Conservation (phyloP, 1,284 basidiomycete genomes). For the Papiliotrema terrestris region DNA sequence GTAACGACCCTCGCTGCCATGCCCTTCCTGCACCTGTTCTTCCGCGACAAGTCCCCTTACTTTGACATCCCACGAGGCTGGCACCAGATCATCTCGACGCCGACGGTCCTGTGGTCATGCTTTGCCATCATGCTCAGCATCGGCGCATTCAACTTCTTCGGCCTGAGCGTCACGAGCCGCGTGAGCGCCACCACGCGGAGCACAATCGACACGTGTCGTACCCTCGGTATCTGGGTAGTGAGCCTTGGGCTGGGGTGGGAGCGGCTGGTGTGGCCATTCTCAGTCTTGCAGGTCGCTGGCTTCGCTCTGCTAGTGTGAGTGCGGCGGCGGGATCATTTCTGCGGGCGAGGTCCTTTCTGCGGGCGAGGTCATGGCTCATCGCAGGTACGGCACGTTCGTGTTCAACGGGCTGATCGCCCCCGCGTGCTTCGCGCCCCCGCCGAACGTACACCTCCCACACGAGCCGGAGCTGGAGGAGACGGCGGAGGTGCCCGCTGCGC, state of each 20-base stretch:
- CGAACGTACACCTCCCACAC: slow-evolving; percentile 31
- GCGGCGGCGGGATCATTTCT: neutral
- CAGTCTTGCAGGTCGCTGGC: slow-evolving; percentile 79
- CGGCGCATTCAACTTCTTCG: slow-evolving; percentile 94
- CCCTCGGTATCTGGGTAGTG: slow-evolving; percentile 73
- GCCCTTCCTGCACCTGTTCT: slow-evolving; percentile 53
- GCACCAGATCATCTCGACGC: slow-evolving; percentile 78
- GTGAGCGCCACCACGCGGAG: slow-evolving; percentile 85
- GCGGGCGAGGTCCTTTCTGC: too few relatives aligned
- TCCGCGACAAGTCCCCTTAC: slow-evolving; percentile 66
- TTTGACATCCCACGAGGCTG: slow-evolving; percentile 90
- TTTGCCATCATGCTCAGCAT: slow-evolving; percentile 79
- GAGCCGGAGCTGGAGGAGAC: slow-evolving; percentile 40
- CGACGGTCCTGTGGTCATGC: slow-evolving; percentile 71
- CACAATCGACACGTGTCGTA: slow-evolving; percentile 93
- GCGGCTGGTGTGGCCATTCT: slow-evolving; percentile 72
- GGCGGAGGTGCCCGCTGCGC: slow-evolving; percentile 33
- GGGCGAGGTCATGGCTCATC: neutral
- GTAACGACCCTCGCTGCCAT: slow-evolving; percentile 55
- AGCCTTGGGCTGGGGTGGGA: slow-evolving; percentile 92
- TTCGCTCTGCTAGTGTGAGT: slow-evolving; percentile 81
- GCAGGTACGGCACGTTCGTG: slow-evolving; percentile 53
- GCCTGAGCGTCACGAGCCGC: slow-evolving; percentile 83
- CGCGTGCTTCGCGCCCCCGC: slow-evolving; percentile 54
- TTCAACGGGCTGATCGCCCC: slow-evolving; percentile 68